Conservation (phyloP, 805 yeast species). For the Ogataea pini region DNA sequence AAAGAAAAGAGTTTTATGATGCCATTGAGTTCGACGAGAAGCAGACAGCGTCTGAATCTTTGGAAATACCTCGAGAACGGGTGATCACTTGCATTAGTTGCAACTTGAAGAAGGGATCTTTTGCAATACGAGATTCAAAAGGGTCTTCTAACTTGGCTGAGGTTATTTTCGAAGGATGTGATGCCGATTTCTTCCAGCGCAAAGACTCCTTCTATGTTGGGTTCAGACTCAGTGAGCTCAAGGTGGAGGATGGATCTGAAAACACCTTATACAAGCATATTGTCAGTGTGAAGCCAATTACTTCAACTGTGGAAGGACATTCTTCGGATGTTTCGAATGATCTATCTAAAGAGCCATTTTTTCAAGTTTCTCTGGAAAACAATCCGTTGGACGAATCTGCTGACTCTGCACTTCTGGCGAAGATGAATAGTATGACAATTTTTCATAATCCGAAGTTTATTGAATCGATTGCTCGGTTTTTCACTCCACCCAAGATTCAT, state of each 20-base stretch:
- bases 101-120: slow-evolving; percentile 72
- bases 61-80: slow-evolving; percentile 72
- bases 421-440: slow-evolving; percentile 82
- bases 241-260: slow-evolving; percentile 84
- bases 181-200: slow-evolving; percentile 69
- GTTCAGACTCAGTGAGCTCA: slow-evolving; percentile 76
- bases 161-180: slow-evolving; percentile 79
- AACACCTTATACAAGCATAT: slow-evolving; percentile 81
- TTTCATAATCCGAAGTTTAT: slow-evolving; percentile 85
- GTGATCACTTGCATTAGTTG: slow-evolving; percentile 68
- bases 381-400: slow-evolving; percentile 86
- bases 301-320: slow-evolving; percentile 38
- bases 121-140: slow-evolving; percentile 53
- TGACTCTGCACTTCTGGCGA: slow-evolving; percentile 72
- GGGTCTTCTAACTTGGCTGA: slow-evolving; percentile 61
- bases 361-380: slow-evolving; percentile 77
- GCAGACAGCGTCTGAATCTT: slow-evolving; percentile 47
- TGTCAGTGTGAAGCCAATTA: slow-evolving; percentile 74
- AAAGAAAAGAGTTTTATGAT: slow-evolving; percentile 83
- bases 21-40: slow-evolving; percentile 89
- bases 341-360: slow-evolving; percentile 58
- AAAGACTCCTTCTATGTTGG: slow-evolving; percentile 74
- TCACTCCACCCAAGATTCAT: slow-evolving; percentile 84
- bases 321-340: slow-evolving; percentile 13
- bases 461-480: slow-evolving; percentile 72